phyloP scores from a whole-genome alignment of 441 rosid species.

The Arabidopsis hybrid region DNA sequence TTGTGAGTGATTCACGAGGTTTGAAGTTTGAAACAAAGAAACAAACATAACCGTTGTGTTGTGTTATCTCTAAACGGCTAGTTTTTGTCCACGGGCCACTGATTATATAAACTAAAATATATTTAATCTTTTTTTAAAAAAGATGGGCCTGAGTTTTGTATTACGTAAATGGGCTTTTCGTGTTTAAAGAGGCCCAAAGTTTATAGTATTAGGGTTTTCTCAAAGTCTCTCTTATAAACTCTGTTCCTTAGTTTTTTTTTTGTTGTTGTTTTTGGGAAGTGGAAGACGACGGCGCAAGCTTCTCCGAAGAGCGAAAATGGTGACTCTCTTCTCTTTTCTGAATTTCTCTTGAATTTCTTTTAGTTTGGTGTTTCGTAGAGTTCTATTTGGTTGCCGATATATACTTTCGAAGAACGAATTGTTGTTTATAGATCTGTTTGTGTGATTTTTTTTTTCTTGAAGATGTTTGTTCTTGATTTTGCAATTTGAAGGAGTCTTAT shows the following conservation, averaged over 20 bases:
- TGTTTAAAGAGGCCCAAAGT: not conserved
- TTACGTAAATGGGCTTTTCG: slow-evolving; percentile 19
- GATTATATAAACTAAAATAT: not conserved
- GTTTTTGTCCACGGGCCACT: slow-evolving; percentile 21
- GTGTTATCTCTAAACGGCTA: slow-evolving; percentile 41
- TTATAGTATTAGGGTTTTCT: slow-evolving; percentile 32
- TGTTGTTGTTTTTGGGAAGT: not conserved
- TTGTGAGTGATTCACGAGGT: slow-evolving; percentile 7
- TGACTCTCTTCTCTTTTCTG: slow-evolving; percentile 5
- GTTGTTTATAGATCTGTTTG: slow-evolving; percentile 22
- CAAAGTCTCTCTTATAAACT: slow-evolving; percentile 23
- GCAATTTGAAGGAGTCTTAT: not conserved
- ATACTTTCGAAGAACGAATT: not conserved
- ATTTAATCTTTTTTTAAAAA: not conserved
- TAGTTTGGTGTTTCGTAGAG: not conserved
- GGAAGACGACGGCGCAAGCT: slow-evolving; percentile 32
- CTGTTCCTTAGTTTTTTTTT: not conserved
- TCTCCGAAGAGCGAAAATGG: slow-evolving; percentile 42
- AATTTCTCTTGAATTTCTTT: not conserved
- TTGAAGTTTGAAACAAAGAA: slow-evolving; percentile 24
- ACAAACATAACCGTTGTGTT: slow-evolving; percentile 42
- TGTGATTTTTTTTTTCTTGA: not conserved
- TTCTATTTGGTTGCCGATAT: not conserved
- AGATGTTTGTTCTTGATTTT: not conserved
- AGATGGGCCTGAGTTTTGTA: not conserved